Conservation (phyloP, 2,329 filamentous ascomycete species). For the Fusarium torreyae region DNA sequence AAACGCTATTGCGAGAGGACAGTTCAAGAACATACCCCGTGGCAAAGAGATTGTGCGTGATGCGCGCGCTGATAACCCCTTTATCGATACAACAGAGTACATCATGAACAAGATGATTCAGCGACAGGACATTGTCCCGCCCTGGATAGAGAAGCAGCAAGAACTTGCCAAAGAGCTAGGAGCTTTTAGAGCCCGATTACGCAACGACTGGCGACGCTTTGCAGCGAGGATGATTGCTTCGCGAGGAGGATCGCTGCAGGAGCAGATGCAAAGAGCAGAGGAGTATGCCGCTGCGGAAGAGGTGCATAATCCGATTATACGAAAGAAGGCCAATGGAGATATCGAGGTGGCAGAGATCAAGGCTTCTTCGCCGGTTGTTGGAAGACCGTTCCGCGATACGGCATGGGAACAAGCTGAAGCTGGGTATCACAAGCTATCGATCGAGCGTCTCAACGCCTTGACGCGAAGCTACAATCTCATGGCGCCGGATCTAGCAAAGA, state of each 20-base stretch:
- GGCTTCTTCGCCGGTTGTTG: conserved; percentile 54
- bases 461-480: conserved; percentile 94
- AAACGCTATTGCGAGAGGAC: conserved; percentile 90
- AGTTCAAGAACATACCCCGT: conserved; percentile 87
- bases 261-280: conserved; percentile 79
- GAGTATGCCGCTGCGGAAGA: conserved; percentile 83
- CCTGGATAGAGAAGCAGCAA: conserved; percentile 99
- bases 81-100: conserved; percentile 96
- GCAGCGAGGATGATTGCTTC: conserved; percentile 84
- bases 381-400: conserved; percentile 81
- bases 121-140: conserved; percentile 93
- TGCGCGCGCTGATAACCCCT: conserved; percentile 85
- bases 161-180: conserved; percentile 80
- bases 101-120: conserved; percentile 99
- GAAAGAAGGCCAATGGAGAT: conserved; percentile 61
- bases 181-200: conserved; percentile 80
- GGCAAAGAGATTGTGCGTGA: conserved; percentile 88
- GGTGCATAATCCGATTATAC: conserved; percentile 70
- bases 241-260: conserved; percentile 79
- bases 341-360: conserved; percentile 31
- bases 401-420: conserved; percentile 81
- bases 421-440: conserved; percentile 81
- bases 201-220: conserved; percentile 88
- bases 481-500: conserved; percentile 92
- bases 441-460: conserved; percentile 83